phyloP scores from a whole-genome alignment of 2,329 filamentous ascomycete species.

The Microdochium nivale region DNA sequence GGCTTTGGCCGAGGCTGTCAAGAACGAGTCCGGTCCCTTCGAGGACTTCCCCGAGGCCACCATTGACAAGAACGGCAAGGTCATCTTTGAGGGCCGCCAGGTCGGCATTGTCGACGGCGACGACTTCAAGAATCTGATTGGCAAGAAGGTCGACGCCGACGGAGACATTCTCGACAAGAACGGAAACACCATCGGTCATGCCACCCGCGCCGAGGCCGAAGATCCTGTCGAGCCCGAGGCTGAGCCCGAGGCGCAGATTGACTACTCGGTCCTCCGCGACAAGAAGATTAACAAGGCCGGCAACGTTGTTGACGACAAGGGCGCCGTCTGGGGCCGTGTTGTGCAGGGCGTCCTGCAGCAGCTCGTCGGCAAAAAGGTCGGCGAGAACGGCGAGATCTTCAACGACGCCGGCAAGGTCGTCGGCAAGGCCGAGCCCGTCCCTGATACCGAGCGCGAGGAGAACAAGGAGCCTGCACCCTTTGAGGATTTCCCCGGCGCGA shows the following conservation, averaged over 20 bases:
- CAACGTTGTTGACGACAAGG: conserved; percentile 45
- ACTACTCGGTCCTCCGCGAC: conserved; percentile 41
- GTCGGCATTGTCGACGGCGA: conserved; percentile 28
- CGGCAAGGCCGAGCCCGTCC: conserved; percentile 57
- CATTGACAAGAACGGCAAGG: conserved; percentile 25
- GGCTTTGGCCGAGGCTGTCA: conserved; percentile 25
- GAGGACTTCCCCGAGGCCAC: conserved; percentile 26
- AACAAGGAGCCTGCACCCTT: conserved; percentile 40
- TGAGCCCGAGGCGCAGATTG: conserved; percentile 23
- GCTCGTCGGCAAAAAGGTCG: conserved; percentile 54
- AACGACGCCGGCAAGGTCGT: conserved; percentile 61
- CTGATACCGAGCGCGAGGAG: conserved; percentile 42
- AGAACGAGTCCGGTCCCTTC: conserved; percentile 24
- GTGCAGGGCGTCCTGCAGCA: conserved; percentile 55
- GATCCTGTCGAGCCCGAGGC: conserved; percentile 15
- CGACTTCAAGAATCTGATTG: conserved; percentile 23
- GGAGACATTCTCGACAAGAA: conserved; percentile 27
- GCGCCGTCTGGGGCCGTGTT: conserved; percentile 51
- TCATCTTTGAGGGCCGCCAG: conserved; percentile 25
- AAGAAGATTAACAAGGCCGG: conserved; percentile 51
- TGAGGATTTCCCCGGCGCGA: conserved; percentile 47
- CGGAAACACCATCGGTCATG: conserved; percentile 23
- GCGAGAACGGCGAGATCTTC: conserved; percentile 63
- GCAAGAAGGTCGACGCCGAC: conserved; percentile 25
- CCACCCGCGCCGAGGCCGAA: conserved; percentile 23